Percentiles rank a stretch among this genome's conserved stretches.
These are phyloP conservation scores for Chlamydomonas incerta DNA, from an alignment of 139 green algal species.

Conservation along the genomic window DNA sequence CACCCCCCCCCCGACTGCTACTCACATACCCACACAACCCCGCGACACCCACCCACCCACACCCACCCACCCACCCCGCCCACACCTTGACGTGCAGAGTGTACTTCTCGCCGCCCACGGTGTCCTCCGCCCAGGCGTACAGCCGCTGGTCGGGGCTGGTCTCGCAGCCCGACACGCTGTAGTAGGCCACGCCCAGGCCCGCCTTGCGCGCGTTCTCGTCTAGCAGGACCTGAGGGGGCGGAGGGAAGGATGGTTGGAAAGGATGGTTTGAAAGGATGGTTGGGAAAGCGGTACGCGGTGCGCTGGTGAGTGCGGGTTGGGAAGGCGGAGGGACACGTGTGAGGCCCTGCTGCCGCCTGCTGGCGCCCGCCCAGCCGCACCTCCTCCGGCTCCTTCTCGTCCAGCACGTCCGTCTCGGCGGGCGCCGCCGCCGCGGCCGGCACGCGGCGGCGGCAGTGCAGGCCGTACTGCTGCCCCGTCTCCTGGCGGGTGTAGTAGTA, in stretches of 20 bases:
- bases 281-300: no score
- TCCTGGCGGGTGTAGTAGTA: slow-evolving; percentile 88
- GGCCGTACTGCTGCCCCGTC: slow-evolving; percentile 77
- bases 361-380: no score
- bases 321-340: neutral
- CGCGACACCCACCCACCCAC: no score
- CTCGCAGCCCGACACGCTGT: slow-evolving; percentile 61
- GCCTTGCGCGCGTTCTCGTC: slow-evolving; percentile 70
- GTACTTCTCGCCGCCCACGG: slow-evolving; percentile 84
- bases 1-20: no score
- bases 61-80: neutral
- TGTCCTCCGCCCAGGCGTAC: slow-evolving; percentile 84
- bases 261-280: neutral
- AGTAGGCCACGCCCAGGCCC: slow-evolving; percentile 57
- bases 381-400: slow-evolving; percentile 28
- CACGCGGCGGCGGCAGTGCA: slow-evolving; percentile 80
- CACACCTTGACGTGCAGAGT: slow-evolving; percentile 80
- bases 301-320: neutral
- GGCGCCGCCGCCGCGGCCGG: slow-evolving; percentile 29
- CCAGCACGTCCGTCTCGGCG: slow-evolving; percentile 66
- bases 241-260: neutral
- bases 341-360: no score
- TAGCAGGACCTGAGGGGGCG: slow-evolving; percentile 52
- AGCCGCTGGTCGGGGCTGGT: slow-evolving; percentile 71
- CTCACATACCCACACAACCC: neutral